Conservation (phyloP, 345 rosid genomes). For the Gossypium sturtianum region DNA sequence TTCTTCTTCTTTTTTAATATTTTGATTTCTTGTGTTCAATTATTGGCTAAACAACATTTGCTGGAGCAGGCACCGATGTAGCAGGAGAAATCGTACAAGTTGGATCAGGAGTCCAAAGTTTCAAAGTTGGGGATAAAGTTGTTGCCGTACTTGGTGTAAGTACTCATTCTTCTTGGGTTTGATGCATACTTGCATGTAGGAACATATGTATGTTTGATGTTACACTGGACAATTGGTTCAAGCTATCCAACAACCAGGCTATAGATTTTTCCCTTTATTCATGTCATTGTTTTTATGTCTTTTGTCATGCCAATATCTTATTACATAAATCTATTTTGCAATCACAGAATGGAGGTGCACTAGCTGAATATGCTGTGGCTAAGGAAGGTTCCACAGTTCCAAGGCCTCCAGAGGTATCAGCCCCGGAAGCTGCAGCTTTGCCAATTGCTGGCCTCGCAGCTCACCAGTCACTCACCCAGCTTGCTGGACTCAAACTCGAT, state of each 20-base stretch:
- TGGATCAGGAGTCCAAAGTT: conserved; percentile 51
- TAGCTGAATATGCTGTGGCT: not conserved
- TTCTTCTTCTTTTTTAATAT: too few species aligned
- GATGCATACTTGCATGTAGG: too few species aligned
- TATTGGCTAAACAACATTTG: conserved; percentile 5
- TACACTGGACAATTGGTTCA: too few species aligned
- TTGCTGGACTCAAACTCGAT: not conserved
- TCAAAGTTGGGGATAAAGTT: conserved; percentile 78
- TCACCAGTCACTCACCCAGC: not conserved
- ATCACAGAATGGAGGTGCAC: not conserved
- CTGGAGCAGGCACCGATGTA: conserved; percentile 63
- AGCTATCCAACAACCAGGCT: too few species aligned
- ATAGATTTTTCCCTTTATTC: too few species aligned
- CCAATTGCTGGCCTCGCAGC: not conserved
- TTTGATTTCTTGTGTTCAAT: not conserved
- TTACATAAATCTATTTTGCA: not conserved
- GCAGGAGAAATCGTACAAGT: conserved; percentile 71
- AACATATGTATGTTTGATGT: too few species aligned
- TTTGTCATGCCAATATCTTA: too few species aligned
- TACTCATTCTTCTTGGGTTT: not conserved
- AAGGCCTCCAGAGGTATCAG: not conserved
- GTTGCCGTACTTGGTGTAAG: conserved; percentile 55
- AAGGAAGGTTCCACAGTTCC: not conserved
- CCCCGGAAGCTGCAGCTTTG: not conserved
- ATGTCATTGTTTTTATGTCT: not conserved